These are phyloP conservation scores for Wallacemonas sp. DNA, from an alignment of 208 protist species.

Conservation along the genomic window DNA sequence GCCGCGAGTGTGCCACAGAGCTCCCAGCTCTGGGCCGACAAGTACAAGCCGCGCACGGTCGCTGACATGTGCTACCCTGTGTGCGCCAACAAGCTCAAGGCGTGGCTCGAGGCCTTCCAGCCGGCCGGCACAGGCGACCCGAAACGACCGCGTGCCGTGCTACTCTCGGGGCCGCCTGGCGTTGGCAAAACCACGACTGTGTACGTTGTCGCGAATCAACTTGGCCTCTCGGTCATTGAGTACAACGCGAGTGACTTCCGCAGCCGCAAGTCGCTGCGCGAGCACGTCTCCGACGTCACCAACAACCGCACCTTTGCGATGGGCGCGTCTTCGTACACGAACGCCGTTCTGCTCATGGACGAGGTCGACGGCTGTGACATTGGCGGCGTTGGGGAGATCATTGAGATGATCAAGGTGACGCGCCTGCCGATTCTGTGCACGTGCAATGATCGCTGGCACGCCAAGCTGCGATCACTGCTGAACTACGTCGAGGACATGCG, in stretches of 20 bases:
- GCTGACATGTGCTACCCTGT: constrained; percentile 93
- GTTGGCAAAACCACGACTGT: constrained; percentile 99
- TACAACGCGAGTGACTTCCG: constrained; percentile 99
- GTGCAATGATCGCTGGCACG: constrained; percentile 97
- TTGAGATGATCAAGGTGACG: constrained; percentile 94
- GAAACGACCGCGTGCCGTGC: constrained; percentile 72
- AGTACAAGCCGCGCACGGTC: constrained; percentile 94
- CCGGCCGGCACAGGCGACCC: constrained; percentile 40
- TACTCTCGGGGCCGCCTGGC: constrained; percentile 97
- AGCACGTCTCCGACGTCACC: constrained; percentile 75
- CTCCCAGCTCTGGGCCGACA: constrained; percentile 95
- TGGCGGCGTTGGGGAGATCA: constrained; percentile 96
- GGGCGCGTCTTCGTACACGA: constrained; percentile 59
- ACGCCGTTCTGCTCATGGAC: constrained; percentile 97
- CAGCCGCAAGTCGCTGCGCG: constrained; percentile 91
- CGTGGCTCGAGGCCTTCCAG: constrained; percentile 94
- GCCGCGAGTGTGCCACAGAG: constrained; percentile 2
- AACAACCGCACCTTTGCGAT: constrained; percentile 82
- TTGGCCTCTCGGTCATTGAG: constrained; percentile 95
- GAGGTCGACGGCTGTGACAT: constrained; percentile 99
- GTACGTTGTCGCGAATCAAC: constrained; percentile 83
- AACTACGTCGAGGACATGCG: constrained; percentile 97
- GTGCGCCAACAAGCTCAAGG: constrained; percentile 80
- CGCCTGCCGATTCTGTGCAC: constrained; percentile 98
- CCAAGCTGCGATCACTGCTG: constrained; percentile 93